These are phyloP conservation scores for Termitomyces sp. DNA, from an alignment of 1,284 basidiomycete genomes.

Conservation along the genomic window DNA sequence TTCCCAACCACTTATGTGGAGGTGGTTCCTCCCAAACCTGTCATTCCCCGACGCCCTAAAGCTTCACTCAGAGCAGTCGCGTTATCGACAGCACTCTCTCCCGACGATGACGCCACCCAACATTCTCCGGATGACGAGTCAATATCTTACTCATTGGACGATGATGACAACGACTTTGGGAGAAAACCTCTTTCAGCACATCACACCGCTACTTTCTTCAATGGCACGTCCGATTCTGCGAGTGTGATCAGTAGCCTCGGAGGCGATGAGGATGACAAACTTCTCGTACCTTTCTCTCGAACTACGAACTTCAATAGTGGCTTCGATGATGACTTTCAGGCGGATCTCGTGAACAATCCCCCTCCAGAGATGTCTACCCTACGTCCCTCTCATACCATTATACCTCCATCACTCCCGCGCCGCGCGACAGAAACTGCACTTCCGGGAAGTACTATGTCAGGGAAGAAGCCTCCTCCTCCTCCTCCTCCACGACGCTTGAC, in stretches of 20 bases:
- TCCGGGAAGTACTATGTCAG: constrained; percentile 8
- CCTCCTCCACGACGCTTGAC: constrained; percentile 40
- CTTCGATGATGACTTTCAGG: constrained; percentile 13
- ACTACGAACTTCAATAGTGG: constrained; percentile 3
- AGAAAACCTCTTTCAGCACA: constrained; percentile 37
- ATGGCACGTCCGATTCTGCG: constrained; percentile 36
- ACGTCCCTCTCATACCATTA: constrained; percentile 12
- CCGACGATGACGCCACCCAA: constrained; percentile 9
- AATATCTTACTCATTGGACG: constrained; percentile 30
- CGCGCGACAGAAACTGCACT: constrained; percentile 15
- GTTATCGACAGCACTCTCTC: constrained; percentile 11
- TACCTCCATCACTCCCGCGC: constrained; percentile 22
- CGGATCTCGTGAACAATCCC: neutral
- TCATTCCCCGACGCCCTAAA: constrained; percentile 27
- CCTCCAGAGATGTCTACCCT: neutral
- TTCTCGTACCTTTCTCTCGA: constrained; percentile 18
- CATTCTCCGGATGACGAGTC: constrained; percentile 16
- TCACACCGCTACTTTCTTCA: constrained; percentile 40
- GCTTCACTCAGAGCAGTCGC: constrained; percentile 11
- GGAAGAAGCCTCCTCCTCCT: constrained; percentile 39
- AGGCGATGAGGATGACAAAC: constrained; percentile 38
- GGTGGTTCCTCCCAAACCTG: constrained; percentile 30
- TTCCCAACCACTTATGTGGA: constrained; percentile 77
- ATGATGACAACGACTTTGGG: constrained; percentile 36
- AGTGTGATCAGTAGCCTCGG: constrained; percentile 39